Conservation (phyloP, 192 early-diverging fungal genomes). For the Coemansia sp. region DNA sequence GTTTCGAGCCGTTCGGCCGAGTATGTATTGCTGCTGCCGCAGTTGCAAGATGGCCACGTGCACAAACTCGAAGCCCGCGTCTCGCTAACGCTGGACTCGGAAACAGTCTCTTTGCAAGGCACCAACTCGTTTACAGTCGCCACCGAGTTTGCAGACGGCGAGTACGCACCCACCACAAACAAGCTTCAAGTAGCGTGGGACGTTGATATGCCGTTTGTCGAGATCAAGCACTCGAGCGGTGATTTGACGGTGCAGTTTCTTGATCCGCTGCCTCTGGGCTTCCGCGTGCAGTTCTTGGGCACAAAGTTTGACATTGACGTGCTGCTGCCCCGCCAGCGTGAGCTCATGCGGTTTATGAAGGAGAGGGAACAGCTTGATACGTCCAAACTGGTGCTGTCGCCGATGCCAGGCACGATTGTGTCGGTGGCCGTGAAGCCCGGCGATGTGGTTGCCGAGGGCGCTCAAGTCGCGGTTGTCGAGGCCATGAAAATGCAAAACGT, state of each 20-base stretch:
- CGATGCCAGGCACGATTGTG: constrained; percentile 97
- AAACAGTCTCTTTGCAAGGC: constrained; percentile 5
- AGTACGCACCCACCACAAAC: not conserved
- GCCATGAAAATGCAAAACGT: constrained; percentile 99
- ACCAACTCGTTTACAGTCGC: constrained; percentile 28
- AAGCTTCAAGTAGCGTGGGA: constrained; percentile 61
- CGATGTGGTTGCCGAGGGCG: constrained; percentile 75
- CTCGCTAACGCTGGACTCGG: not conserved
- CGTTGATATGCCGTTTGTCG: constrained; percentile 71
- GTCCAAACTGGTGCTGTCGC: constrained; percentile 74
- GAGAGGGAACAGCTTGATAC: constrained; percentile 31
- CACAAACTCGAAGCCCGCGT: constrained; percentile 31
- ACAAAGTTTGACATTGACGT: constrained; percentile 74
- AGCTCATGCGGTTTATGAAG: constrained; percentile 57
- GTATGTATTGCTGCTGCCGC: constrained; percentile 19
- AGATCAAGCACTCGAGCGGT: constrained; percentile 23
- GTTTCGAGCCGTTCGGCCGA: too few relatives aligned
- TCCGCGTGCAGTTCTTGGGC: constrained; percentile 78
- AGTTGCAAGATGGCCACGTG: constrained; percentile 54
- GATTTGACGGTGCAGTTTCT: constrained; percentile 70
- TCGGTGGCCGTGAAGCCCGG: constrained; percentile 75
- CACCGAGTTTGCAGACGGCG: not conserved
- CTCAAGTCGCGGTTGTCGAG: constrained; percentile 81
- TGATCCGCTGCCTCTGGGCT: constrained; percentile 69
- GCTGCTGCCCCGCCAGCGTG: constrained; percentile 53